Evolutionary conservation across 2,329 filamentous ascomycete genomes (phyloP).

Genomic region (Lecanosticta acicola): DNA sequence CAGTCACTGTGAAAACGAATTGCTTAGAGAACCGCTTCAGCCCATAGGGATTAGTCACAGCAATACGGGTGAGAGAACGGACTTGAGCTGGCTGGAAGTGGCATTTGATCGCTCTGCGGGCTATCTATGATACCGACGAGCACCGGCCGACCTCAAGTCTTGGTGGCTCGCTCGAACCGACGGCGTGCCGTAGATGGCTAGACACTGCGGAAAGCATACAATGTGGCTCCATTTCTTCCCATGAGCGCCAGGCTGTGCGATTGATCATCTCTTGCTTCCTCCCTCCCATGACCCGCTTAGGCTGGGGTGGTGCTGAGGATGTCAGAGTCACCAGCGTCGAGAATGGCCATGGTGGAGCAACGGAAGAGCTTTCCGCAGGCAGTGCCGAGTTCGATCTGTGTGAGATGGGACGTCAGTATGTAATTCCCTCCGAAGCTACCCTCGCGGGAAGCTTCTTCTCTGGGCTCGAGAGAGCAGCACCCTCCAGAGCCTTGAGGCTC

Average conservation of each 20-base stretch:
- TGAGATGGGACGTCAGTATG: constrained; percentile 39
- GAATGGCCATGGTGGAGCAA: constrained; percentile 92
- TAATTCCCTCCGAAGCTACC: constrained; percentile 74
- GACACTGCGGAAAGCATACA: too few relatives aligned
- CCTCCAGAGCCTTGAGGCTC: constrained; percentile 35
- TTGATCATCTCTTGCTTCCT: constrained; percentile 5
- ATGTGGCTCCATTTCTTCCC: not conserved
- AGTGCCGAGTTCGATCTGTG: constrained; percentile 94
- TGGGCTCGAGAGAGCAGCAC: constrained; percentile 54
- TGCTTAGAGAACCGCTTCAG: too few relatives aligned
- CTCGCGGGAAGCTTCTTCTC: constrained; percentile 68
- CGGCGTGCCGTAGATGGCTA: not conserved
- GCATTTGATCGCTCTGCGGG: constrained; percentile 12
- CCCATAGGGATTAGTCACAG: too few relatives aligned
- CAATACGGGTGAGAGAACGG: too few relatives aligned
- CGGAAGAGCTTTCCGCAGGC: constrained; percentile 99
- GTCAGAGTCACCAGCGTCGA: constrained; percentile 95
- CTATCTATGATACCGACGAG: constrained; percentile 6
- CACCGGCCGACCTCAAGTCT: not conserved
- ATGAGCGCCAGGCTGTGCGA: constrained; percentile 1
- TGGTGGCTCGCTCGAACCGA: too few relatives aligned
- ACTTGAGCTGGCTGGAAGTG: constrained; percentile 5
- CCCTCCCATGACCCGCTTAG: constrained; percentile 27
- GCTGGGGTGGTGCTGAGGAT: constrained; percentile 71
- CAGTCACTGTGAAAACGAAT: too few relatives aligned